phyloP scores from a whole-genome alignment of 176 grass and related monocot species.

The Triticum urartu region DNA sequence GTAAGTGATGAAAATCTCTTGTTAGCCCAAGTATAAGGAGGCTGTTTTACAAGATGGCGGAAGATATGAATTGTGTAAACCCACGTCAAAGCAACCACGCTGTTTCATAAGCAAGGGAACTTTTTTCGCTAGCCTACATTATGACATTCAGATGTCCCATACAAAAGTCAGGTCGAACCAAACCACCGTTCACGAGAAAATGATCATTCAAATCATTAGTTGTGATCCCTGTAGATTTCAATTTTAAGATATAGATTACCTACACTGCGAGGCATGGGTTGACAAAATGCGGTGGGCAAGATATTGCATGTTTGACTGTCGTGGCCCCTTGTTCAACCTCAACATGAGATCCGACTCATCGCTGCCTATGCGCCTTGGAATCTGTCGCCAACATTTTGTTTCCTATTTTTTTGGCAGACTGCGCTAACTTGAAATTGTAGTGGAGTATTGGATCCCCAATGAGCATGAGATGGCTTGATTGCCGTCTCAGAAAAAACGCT shows the following conservation, averaged over 20 bases:
- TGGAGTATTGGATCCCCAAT: neutral
- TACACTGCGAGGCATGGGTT: neutral
- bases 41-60: too few relatives aligned
- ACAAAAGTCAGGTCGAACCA: neutral
- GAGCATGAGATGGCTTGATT: too few relatives aligned
- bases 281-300: too few relatives aligned
- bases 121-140: too few relatives aligned
- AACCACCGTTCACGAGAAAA: neutral
- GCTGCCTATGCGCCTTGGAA: neutral
- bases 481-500: too few relatives aligned
- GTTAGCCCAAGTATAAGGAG: too few relatives aligned
- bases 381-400: neutral
- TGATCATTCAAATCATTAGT: neutral
- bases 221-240: neutral
- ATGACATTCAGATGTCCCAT: too few relatives aligned
- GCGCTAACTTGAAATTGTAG: neutral
- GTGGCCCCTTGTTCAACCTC: neutral
- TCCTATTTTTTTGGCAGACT: too few relatives aligned
- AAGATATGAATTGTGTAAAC: too few relatives aligned
- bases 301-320: neutral
- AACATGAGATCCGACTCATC: neutral
- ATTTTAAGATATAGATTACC: neutral
- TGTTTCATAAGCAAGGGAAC: too few relatives aligned
- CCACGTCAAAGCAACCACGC: too few relatives aligned
- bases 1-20: too few relatives aligned